Base-by-base conservation (phyloP, 2,329 filamentous ascomycete genomes). In the Aspergillus fumigatiaffinis region DNA sequence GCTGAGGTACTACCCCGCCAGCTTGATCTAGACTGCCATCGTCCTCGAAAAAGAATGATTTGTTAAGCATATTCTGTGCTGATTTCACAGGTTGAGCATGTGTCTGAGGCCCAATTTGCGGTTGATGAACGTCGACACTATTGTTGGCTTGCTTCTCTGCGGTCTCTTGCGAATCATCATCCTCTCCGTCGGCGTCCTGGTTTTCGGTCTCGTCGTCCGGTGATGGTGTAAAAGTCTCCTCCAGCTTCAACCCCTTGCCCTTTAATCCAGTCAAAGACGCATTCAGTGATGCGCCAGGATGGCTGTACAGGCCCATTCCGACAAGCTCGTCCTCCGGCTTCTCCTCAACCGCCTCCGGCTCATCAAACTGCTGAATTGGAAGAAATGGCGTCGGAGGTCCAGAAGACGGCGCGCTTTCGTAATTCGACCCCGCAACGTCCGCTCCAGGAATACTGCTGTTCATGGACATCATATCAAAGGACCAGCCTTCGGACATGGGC, bases 241-340 rank as follows among this genome's bases (percentile, higher is more conserved):
- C 90, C 3, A 94, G 77, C 71, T 92, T 93, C 63, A 93, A 77
- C 0, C 90, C 89, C 72, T 91, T 90, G 56, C 89, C 89, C 20
- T 77, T 71, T 7, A 82, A 75, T 25, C 82, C 82, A 50, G 86
- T 73, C 20, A 89, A 71, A 71, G 73, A 85, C 80, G 74, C 83
- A 79, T 72, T 84, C 76, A 54, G 83, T 70, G 52, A 80, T 76
- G 29, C 83, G 55, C 87, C 87, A 0, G 89, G 89, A 4, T 84
- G 78, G 66, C 91, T 90, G 71, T 94, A 94, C 0, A 94, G 82
- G 0, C 90, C 90, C 83, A 94, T 87, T 21, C 90, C 90, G n/a
- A 92, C 82, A 1, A 93, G 80, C 58, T 91, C 87, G 66, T 92
- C 89, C 41, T 85, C 87, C 14, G 82, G 78, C 26, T 80, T 70